A percentile compares a stretch with the other conserved stretches of the same genome.
Conservation (phyloP, 345 rosid species). For the Eutrema japonicum region DNA sequence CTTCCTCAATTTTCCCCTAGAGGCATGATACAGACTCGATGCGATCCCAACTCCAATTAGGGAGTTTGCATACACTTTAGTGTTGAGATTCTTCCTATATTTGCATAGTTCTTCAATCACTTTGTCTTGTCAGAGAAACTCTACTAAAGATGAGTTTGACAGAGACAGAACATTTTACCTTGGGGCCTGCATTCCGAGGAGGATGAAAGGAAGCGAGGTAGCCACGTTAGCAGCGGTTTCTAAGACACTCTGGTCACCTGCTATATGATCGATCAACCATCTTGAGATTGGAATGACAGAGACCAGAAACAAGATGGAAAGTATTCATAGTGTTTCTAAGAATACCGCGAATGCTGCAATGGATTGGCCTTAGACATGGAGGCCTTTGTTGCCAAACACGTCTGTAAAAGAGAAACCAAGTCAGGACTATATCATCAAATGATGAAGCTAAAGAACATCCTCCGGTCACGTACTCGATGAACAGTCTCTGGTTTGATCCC, state of each 20-base stretch:
- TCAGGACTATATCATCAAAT: neutral
- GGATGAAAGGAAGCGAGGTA: conserved; percentile 91
- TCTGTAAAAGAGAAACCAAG: conserved; percentile 45
- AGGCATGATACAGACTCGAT: conserved; percentile 84
- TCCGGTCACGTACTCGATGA: conserved; percentile 57
- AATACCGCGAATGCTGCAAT: conserved; percentile 56
- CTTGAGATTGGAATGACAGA: neutral
- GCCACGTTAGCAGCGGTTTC: conserved; percentile 82
- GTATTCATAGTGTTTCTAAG: neutral
- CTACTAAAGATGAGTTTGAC: neutral
- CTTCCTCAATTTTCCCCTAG: conserved; percentile 77
- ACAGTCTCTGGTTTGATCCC: conserved; percentile 56
- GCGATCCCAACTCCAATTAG: conserved; percentile 92
- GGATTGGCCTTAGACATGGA: conserved; percentile 80
- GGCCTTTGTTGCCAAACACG: conserved; percentile 96
- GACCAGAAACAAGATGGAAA: neutral
- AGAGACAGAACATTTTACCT: conserved; percentile 53
- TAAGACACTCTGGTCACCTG: conserved; percentile 69
- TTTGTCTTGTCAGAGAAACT: neutral
- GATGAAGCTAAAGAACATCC: neutral
- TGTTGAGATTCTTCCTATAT: conserved; percentile 72
- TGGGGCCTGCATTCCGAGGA: conserved; percentile 86
- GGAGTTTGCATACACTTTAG: conserved; percentile 87
- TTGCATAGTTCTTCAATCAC: neutral
- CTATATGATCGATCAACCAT: neutral